Evolutionary conservation across 2,329 filamentous ascomycete species (phyloP).

Genomic region (Colletotrichum somersetense): DNA sequence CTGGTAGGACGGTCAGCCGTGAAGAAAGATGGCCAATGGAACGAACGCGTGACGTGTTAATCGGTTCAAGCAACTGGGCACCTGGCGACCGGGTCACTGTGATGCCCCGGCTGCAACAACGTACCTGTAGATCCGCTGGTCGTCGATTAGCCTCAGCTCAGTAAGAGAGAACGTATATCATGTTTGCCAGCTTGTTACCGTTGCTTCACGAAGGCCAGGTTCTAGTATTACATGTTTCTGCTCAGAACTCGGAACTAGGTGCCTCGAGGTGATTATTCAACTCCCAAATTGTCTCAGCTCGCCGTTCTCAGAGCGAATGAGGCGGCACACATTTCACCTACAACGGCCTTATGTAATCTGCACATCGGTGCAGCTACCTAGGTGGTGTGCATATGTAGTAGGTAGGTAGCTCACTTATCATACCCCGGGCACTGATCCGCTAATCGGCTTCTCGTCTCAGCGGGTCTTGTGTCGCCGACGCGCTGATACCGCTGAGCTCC

Average conservation of each 20-base stretch:
- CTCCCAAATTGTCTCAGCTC: background rate
- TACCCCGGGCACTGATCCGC: conserved; percentile 19
- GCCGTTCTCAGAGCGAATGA: background rate
- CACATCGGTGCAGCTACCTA: no score
- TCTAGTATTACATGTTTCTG: no score
- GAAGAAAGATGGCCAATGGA: background rate
- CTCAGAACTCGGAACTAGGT: background rate
- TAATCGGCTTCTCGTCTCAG: conserved; percentile 21
- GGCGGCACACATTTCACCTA: background rate
- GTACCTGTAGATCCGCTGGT: background rate
- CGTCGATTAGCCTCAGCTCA: background rate
- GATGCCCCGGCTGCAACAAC: background rate
- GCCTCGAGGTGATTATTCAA: background rate
- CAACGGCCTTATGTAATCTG: background rate
- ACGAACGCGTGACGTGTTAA: background rate
- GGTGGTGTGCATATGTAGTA: no score
- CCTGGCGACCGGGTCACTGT: no score
- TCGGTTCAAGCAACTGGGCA: background rate
- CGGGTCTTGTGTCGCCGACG: conserved; percentile 25
- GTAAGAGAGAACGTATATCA: background rate
- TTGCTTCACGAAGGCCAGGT: background rate
- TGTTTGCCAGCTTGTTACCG: background rate
- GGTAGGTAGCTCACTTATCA: conserved; percentile 23
- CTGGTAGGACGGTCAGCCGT: background rate
- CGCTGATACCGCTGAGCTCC: conserved; percentile 29